A percentile compares a stretch with the other conserved stretches of the same genome.
phyloP scores from a whole-genome alignment of 2,329 filamentous ascomycete genomes.

The Scedosporium dehoogii region DNA sequence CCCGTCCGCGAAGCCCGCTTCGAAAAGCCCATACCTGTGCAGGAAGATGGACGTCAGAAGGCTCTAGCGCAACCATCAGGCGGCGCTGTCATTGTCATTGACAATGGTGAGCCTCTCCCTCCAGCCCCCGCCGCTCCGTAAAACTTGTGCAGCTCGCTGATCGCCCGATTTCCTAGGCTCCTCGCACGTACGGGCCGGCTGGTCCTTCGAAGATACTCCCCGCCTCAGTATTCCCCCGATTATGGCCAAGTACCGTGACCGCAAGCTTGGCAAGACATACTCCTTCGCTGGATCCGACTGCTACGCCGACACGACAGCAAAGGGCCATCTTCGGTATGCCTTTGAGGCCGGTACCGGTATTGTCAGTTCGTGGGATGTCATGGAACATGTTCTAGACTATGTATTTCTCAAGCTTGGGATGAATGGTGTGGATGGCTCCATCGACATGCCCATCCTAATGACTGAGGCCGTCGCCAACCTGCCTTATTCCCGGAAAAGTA shows the following conservation, averaged over 20 bases:
- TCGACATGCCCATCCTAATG: constrained; percentile 86
- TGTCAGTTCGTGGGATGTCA: constrained; percentile 94
- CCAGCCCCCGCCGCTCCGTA: neutral
- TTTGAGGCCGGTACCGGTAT: constrained; percentile 89
- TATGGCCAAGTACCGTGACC: constrained; percentile 90
- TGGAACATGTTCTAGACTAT: constrained; percentile 92
- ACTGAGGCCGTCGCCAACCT: constrained; percentile 92
- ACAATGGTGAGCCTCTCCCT: constrained; percentile 66
- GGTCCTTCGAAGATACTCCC: constrained; percentile 84
- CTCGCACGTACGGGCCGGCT: constrained; percentile 80
- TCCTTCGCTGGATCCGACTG: constrained; percentile 89
- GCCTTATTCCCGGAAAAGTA: constrained; percentile 79
- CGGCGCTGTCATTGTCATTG: constrained; percentile 81
- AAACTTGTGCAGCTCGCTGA: neutral
- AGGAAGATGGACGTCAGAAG: constrained; percentile 59
- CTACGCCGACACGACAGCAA: constrained; percentile 86
- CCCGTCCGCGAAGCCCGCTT: constrained; percentile 53
- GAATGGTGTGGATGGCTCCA: constrained; percentile 60
- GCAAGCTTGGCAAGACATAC: constrained; percentile 85
- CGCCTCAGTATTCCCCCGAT: constrained; percentile 75
- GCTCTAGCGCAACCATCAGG: constrained; percentile 47
- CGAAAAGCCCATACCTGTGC: constrained; percentile 41
- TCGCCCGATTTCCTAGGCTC: constrained; percentile 49
- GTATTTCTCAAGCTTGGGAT: constrained; percentile 89
- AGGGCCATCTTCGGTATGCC: constrained; percentile 79